Evolutionary conservation across 768 basidiomycete species (phyloP).

Genomic region (Boletus huronensis): DNA sequence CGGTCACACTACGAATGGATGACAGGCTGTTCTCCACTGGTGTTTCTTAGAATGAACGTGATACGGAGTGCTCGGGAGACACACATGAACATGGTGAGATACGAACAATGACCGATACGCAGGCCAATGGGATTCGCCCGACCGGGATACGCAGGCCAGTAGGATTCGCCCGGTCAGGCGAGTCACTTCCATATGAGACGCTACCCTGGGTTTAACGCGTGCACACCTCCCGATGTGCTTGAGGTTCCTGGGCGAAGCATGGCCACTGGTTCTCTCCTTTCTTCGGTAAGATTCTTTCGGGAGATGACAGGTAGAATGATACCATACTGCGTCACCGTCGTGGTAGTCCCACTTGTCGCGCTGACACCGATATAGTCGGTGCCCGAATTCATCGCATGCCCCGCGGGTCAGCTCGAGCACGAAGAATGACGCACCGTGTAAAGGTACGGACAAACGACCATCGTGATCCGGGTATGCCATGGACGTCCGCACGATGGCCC

Average conservation of each 20-base stretch:
- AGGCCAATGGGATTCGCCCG: slow-evolving; percentile 6
- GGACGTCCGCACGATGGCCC: slow-evolving; percentile 3
- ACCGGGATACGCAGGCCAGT: not conserved
- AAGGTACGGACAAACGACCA: not conserved
- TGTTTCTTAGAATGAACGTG: slow-evolving; percentile 1
- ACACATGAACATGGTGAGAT: slow-evolving; percentile 1
- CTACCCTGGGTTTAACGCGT: not conserved
- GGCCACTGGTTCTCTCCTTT: not conserved
- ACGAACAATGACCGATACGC: slow-evolving; percentile 1
- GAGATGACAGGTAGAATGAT: not conserved
- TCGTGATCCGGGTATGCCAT: slow-evolving; percentile 7
- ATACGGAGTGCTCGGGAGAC: not conserved
- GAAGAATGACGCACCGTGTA: slow-evolving; percentile 10
- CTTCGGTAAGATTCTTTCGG: not conserved
- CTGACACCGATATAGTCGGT: not conserved
- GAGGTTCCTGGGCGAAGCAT: not conserved
- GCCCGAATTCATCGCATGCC: not conserved
- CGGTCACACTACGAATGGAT: not conserved
- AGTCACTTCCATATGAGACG: slow-evolving; percentile 12
- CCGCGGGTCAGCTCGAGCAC: not conserved
- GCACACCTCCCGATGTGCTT: not conserved
- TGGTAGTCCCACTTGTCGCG: not conserved
- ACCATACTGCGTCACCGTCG: not conserved
- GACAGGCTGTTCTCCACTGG: not conserved
- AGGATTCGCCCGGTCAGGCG: slow-evolving; percentile 9